These are phyloP conservation scores for Nakaseomyces delphensis DNA, from an alignment of 1,139 yeast species.

Conservation along the genomic window DNA sequence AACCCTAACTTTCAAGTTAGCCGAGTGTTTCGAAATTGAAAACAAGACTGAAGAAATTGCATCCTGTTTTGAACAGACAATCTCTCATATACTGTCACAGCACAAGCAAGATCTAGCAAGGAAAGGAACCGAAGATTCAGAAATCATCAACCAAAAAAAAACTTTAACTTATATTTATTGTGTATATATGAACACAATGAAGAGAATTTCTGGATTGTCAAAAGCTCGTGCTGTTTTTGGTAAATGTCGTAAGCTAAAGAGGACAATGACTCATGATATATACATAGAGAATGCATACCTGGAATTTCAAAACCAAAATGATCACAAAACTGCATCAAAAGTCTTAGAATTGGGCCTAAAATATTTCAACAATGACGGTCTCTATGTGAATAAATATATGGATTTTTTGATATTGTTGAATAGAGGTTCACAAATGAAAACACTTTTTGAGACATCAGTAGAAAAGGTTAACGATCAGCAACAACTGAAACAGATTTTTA, in stretches of 20 bases:
- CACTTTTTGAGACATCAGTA: conserved; percentile 63
- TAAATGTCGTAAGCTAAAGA: conserved; percentile 43
- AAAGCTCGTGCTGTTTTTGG: conserved; percentile 66
- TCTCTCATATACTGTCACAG: conserved; percentile 36
- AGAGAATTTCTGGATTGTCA: conserved; percentile 55
- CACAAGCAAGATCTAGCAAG: conserved; percentile 30
- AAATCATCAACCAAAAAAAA: conserved; percentile 13
- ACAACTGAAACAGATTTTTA: conserved; percentile 38
- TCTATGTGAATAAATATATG: conserved; percentile 60
- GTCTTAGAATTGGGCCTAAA: conserved; percentile 77
- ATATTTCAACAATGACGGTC: conserved; percentile 46
- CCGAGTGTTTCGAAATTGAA: conserved; percentile 62
- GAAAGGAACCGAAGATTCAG: conserved; percentile 19
- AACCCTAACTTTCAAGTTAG: conserved; percentile 55
- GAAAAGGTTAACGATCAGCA: conserved; percentile 34
- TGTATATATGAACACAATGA: conserved; percentile 51
- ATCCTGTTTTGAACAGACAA: conserved; percentile 42
- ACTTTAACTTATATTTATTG: conserved; percentile 36
- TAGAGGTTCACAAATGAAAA: conserved; percentile 76
- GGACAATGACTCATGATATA: conserved; percentile 57
- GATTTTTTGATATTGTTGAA: conserved; percentile 62
- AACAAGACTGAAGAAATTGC: conserved; percentile 46
- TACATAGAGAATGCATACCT: conserved; percentile 75
- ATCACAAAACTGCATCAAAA: conserved; percentile 61
- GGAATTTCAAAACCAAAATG: conserved; percentile 57